Percentiles rank a stretch among this genome's conserved stretches.
Evolutionary conservation across 345 rosid genomes (phyloP).

Genomic region (Kandelia obovata): DNA sequence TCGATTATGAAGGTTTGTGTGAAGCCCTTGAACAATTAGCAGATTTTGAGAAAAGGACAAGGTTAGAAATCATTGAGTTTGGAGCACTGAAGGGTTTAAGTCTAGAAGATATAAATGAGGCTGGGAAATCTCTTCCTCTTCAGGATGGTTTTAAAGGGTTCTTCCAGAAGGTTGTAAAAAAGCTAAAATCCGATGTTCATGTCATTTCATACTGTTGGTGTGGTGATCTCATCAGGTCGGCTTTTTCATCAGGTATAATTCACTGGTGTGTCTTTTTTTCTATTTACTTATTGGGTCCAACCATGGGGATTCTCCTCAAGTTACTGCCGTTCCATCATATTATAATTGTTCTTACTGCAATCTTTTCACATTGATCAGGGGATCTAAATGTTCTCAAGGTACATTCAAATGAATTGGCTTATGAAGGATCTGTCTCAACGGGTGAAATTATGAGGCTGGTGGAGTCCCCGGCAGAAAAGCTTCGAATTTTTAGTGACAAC

Average conservation of each 20-base stretch:
- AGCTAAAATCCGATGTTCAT: conserved; percentile 10
- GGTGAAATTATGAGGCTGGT: conserved; percentile 13
- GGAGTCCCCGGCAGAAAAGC: conserved; percentile 12
- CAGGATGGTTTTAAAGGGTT: conserved; percentile 14
- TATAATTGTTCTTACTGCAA: background rate
- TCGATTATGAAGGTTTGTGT: conserved; percentile 8
- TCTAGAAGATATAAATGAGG: conserved; percentile 9
- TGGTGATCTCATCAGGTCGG: conserved; percentile 21
- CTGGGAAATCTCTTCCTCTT: conserved; percentile 12
- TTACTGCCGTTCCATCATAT: background rate
- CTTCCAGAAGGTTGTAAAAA: conserved; percentile 16
- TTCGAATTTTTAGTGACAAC: background rate
- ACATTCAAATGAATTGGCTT: conserved; percentile 23
- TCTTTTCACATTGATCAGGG: conserved; percentile 2
- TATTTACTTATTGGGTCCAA: too few relatives aligned
- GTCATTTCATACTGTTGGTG: conserved; percentile 20
- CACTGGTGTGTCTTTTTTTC: too few relatives aligned
- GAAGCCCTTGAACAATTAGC: conserved; percentile 16
- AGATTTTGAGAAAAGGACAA: conserved; percentile 12
- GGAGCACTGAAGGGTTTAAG: conserved; percentile 18
- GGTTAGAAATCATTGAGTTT: conserved; percentile 1
- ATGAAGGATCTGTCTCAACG: conserved; percentile 4
- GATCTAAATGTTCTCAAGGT: conserved; percentile 8
- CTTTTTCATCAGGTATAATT: conserved; percentile 21
- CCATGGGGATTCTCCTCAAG: background rate